phyloP scores from a whole-genome alignment of 495 filamentous ascomycete genomes.

The Trichoderma reesei region DNA sequence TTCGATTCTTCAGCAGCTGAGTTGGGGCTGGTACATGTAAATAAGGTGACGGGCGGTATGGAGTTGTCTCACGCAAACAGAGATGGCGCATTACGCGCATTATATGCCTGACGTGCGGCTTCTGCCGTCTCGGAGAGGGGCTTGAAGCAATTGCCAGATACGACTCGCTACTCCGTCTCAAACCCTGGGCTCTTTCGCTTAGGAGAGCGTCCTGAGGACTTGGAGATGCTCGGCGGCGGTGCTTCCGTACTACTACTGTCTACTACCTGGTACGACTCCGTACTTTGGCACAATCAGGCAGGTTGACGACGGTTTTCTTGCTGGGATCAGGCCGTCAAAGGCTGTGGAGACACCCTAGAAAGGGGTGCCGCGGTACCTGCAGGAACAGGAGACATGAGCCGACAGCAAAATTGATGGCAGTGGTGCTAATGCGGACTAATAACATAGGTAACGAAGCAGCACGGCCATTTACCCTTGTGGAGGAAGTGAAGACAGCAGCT shows the following conservation, averaged over 20 bases:
- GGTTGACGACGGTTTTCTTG: neutral
- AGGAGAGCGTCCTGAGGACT: neutral
- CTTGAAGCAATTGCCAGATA: neutral
- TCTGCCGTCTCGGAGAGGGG: neutral
- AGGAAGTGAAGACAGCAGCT: too few species aligned
- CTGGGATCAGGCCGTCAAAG: neutral
- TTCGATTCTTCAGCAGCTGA: too few species aligned
- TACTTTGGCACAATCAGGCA: neutral
- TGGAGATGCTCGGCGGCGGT: neutral
- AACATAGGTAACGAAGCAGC: neutral
- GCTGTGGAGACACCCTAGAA: conserved; percentile 6
- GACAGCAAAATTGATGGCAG: conserved; percentile 3
- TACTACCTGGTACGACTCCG: too few species aligned
- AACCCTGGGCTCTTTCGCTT: conserved; percentile 3
- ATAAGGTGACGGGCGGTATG: neutral
- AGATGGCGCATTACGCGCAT: conserved; percentile 6
- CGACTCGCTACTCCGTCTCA: neutral
- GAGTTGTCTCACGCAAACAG: conserved; percentile 3
- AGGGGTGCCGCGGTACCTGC: conserved; percentile 6
- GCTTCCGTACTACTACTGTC: too few species aligned
- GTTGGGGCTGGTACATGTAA: neutral
- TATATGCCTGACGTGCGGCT: neutral
- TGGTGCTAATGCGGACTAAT: neutral
- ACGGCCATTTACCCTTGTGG: neutral
- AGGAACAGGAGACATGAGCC: conserved; percentile 4